Percentiles rank a stretch among this genome's conserved stretches.
These are phyloP conservation scores for Schwanniomyces sp. DNA, from an alignment of 805 yeast genomes.

Conservation along the genomic window DNA sequence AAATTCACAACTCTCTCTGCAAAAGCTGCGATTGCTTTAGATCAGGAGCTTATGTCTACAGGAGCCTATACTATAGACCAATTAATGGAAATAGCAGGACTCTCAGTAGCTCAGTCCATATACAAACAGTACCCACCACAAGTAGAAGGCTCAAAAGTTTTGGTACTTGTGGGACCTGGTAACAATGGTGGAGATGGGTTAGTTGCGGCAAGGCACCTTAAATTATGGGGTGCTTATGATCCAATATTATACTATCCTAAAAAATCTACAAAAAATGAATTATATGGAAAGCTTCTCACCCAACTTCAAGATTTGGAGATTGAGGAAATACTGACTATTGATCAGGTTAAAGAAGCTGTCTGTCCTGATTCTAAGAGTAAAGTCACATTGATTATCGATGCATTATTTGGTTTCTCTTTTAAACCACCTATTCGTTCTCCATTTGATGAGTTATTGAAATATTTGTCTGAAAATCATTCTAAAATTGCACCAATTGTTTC, in stretches of 20 bases:
- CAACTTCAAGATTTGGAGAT: conserved; percentile 71
- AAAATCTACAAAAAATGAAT: conserved; percentile 47
- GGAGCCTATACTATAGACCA: conserved; percentile 83
- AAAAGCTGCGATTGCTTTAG: conserved; percentile 71
- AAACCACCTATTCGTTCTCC: conserved; percentile 85
- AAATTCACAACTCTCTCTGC: conserved; percentile 34
- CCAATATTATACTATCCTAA: conserved; percentile 85
- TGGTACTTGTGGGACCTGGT: conserved; percentile 91
- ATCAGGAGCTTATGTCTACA: conserved; percentile 82
- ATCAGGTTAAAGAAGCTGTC: conserved; percentile 20
- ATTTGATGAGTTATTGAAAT: conserved; percentile 47
- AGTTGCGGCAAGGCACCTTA: conserved; percentile 90
- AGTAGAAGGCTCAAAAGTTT: conserved; percentile 38
- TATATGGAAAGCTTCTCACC: conserved; percentile 59
- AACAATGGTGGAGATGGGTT: conserved; percentile 97
- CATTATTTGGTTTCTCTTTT: conserved; percentile 92
- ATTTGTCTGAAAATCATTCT: conserved; percentile 32
- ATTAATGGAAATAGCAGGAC: conserved; percentile 94
- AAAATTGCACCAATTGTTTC: conserved; percentile 64
- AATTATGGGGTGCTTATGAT: conserved; percentile 66
- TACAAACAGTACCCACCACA: conserved; percentile 63
- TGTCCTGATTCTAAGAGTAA: conserved; percentile 2
- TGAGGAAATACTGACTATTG: conserved; percentile 47
- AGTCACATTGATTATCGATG: conserved; percentile 58
- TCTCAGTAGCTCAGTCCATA: conserved; percentile 88